Percentiles rank a stretch among this genome's conserved stretches.
These are phyloP conservation scores for Globisporangium nunn DNA, from an alignment of 352 stramenopile genomes.

Conservation along the genomic window DNA sequence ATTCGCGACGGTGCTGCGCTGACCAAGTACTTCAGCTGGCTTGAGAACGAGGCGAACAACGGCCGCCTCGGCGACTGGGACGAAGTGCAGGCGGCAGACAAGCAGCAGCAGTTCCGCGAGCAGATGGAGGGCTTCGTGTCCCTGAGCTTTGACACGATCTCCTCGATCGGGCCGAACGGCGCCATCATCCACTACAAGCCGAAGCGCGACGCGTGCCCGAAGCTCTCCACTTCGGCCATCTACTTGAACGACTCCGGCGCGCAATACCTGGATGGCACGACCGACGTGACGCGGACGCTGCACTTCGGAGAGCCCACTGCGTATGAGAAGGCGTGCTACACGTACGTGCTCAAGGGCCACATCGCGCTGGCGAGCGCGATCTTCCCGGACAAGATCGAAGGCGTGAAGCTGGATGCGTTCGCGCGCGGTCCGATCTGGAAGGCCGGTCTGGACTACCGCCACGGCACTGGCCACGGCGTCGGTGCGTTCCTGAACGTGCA, in stretches of 20 bases:
- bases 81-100: constrained; percentile 87
- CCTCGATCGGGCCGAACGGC: constrained; percentile 93
- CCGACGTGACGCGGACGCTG: constrained; percentile 98
- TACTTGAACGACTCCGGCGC: constrained; percentile 98
- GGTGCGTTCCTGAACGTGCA: constrained; percentile 97
- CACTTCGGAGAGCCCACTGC: constrained; percentile 92
- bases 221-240: constrained; percentile 90
- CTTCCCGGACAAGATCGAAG: constrained; percentile 89
- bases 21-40: constrained; percentile 92
- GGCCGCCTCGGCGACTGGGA: constrained; percentile 54
- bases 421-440: constrained; percentile 93
- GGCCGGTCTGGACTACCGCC: constrained; percentile 94
- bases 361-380: constrained; percentile 90
- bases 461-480: constrained; percentile 97
- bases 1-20: constrained; percentile 94
- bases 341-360: constrained; percentile 95
- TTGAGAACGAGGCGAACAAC: constrained; percentile 68
- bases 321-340: constrained; percentile 95
- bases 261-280: constrained; percentile 98
- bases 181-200: constrained; percentile 95
- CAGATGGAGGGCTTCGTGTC: constrained; percentile 87
- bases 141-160: constrained; percentile 97
- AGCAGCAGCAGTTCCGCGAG: constrained; percentile 85
- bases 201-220: constrained; percentile 67
- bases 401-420: constrained; percentile 95